These are phyloP conservation scores for Imleria badia DNA, from an alignment of 768 basidiomycete species.

Conservation along the genomic window DNA sequence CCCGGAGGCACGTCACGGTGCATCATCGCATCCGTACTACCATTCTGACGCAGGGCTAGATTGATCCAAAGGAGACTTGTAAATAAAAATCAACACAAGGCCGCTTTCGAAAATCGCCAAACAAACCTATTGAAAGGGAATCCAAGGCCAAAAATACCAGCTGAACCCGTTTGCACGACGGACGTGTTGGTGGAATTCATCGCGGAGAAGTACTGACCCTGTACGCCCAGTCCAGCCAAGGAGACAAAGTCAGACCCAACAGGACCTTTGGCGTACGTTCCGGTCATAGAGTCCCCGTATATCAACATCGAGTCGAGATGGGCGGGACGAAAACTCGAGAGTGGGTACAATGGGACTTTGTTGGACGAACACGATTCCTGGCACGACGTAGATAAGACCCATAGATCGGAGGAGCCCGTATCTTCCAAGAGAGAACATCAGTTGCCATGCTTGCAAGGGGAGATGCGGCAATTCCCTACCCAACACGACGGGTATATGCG, in stretches of 20 bases:
- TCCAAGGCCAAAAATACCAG: constrained; percentile 74
- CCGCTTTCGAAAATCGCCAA: background rate
- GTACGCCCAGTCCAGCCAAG: constrained; percentile 50
- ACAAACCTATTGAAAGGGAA: constrained; percentile 70
- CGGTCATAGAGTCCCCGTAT: constrained; percentile 73
- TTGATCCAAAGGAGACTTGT: constrained; percentile 48
- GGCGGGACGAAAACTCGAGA: constrained; percentile 44
- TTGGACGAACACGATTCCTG: constrained; percentile 38
- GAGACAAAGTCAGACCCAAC: constrained; percentile 59
- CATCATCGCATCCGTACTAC: background rate
- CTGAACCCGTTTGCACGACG: constrained; percentile 51
- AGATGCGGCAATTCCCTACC: constrained; percentile 39
- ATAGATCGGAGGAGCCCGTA: constrained; percentile 77
- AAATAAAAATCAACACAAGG: background rate
- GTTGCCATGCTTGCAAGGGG: background rate
- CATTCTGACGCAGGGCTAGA: constrained; percentile 29
- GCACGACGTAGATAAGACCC: constrained; percentile 66
- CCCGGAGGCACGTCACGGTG: background rate
- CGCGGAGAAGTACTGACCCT: constrained; percentile 60
- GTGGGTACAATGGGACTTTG: constrained; percentile 49
- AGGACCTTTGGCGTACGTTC: constrained; percentile 63
- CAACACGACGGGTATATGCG: constrained; percentile 54
- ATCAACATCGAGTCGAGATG: constrained; percentile 48
- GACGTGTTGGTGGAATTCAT: constrained; percentile 70
- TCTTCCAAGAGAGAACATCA: constrained; percentile 40